Base-by-base conservation (phyloP, 75 land plant genomes). In the Sequoia sempervirens region DNA sequence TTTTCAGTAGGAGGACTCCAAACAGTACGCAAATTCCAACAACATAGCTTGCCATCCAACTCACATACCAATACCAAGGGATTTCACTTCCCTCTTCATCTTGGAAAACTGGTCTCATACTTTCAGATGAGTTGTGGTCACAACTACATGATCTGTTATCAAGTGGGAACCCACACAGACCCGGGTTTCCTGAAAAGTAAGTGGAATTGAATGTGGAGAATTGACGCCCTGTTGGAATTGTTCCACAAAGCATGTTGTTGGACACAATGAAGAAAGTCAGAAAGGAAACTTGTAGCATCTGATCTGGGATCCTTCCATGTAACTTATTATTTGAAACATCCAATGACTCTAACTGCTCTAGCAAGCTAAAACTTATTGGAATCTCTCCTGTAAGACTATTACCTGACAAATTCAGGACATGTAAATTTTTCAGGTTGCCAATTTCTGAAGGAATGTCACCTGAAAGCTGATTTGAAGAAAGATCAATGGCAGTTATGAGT, bases 231-330 rank as follows among this genome's bases (percentile, higher is more conserved):
- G 80, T 17, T 6, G 78, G 74, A 7, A 85, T 82, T 14, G 3
- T 30, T 4, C 86, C 86, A 28, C 38, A 26, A 13, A 85, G 41
- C 28, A 18, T 82, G 30, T 85, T 85, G 84, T 85, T 82, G 9
- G 84, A 54, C 3, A 85, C 45, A 28, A 52, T 66, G 37, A 85
- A 18, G 23, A 10, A 64, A 3, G n/a, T 84, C 28, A 82, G 28
- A 26, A 5, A 20, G 13, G 2, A 3, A 41, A n/a, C 10, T 34
- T 17, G 13, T 73, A 20, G 15, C 83, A 69, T 46, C 20, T 13
- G 43, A 9, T 0, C 12, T 82, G 85, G 52, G 26, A 84, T 52
- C 9, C 9, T 10, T 9, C 85, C 85, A n/a, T 84, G 14, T 34
- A 84, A 30, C 18, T 45, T 83, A 3, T 84, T 84, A 32, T 45